Conservation (phyloP, 2,329 filamentous ascomycete genomes). For the Pseudocercospora ulei region DNA sequence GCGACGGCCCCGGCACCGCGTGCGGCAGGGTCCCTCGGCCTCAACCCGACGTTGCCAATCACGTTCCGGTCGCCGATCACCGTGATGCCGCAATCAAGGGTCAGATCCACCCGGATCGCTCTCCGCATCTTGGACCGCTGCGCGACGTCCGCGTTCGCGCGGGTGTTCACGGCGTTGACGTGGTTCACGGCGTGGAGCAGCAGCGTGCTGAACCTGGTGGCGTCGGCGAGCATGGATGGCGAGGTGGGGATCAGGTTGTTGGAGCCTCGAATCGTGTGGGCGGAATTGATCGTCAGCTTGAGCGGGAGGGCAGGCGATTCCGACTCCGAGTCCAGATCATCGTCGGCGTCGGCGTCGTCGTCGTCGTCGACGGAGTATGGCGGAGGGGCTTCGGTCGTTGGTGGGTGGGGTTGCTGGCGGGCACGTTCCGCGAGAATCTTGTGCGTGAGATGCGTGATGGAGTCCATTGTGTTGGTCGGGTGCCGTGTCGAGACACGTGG, state of each 20-base stretch:
- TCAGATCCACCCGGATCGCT: slow-evolving; percentile 43
- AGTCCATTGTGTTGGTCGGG: slow-evolving; percentile 19
- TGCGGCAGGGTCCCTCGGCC: slow-evolving; percentile 20
- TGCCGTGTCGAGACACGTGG: slow-evolving; percentile 2
- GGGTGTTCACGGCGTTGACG: slow-evolving; percentile 33
- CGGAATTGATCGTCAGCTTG: slow-evolving; percentile 43
- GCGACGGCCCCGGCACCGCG: slow-evolving; percentile 9
- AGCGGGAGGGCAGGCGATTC: slow-evolving; percentile 35
- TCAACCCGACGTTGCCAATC: slow-evolving; percentile 28
- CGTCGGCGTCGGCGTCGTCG: slow-evolving; percentile 18
- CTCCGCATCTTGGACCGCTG: slow-evolving; percentile 36
- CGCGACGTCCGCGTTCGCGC: slow-evolving; percentile 39
- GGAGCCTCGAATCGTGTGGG: slow-evolving; percentile 41
- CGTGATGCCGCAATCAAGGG: slow-evolving; percentile 33
- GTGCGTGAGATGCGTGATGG: slow-evolving; percentile 22
- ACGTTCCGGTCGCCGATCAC: slow-evolving; percentile 31
- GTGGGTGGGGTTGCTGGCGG: slow-evolving; percentile 14
- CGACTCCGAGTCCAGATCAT: slow-evolving; percentile 10
- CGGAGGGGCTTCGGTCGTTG: slow-evolving; percentile 19
- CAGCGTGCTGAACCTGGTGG: slow-evolving; percentile 39
- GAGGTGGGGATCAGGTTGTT: slow-evolving; percentile 45
- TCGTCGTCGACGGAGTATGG: slow-evolving; percentile 28
- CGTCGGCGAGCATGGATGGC: slow-evolving; percentile 34
- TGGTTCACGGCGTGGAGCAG: slow-evolving; percentile 41
- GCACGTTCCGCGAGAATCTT: slow-evolving; percentile 25